A percentile compares a stretch with the other conserved stretches of the same genome.
Conservation (phyloP, 78 protist genomes). For the Monosiga brevicollis region DNA sequence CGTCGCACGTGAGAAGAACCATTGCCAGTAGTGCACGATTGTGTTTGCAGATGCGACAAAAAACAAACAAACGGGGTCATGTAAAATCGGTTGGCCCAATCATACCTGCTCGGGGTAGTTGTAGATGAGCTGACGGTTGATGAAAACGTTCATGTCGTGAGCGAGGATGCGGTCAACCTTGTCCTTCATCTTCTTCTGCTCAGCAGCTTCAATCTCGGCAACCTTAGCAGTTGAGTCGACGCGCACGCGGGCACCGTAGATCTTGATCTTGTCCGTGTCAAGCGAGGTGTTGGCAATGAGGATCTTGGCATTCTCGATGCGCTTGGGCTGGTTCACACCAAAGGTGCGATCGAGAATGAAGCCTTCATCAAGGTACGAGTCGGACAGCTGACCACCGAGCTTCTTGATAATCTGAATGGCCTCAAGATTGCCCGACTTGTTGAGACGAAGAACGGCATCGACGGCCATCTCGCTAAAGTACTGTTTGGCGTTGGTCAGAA, state of each 20-base stretch:
- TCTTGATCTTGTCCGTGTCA: constrained; percentile 99
- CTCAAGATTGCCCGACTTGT: constrained; percentile 54
- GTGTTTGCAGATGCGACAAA: no score
- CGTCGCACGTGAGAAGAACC: no score
- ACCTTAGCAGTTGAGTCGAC: constrained; percentile 60
- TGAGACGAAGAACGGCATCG: constrained; percentile 88
- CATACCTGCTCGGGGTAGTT: constrained; percentile 88
- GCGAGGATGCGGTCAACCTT: constrained; percentile 76
- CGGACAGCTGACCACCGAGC: constrained; percentile 81
- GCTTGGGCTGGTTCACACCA: constrained; percentile 94
- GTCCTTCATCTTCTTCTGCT: constrained; percentile 71
- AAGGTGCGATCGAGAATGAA: constrained; percentile 92
- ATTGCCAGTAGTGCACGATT: no score
- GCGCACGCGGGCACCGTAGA: constrained; percentile 30
- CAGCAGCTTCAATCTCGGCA: constrained; percentile 92
- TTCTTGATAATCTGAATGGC: constrained; percentile 90
- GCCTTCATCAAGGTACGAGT: constrained; percentile 87
- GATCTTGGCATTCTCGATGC: constrained; percentile 82
- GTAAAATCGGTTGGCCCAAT: no score
- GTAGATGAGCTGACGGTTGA: constrained; percentile 98
- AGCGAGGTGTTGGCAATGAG: constrained; percentile 97
- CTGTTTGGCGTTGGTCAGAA: constrained; percentile 64
- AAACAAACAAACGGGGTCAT: no score
- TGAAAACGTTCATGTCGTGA: constrained; percentile 83
- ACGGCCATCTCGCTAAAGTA: constrained; percentile 89